Evolutionary conservation across 2,329 filamentous ascomycete species (phyloP), one percentile per base, ranked within the genome.

Genomic region (Ophiostoma pallidulum): DNA sequence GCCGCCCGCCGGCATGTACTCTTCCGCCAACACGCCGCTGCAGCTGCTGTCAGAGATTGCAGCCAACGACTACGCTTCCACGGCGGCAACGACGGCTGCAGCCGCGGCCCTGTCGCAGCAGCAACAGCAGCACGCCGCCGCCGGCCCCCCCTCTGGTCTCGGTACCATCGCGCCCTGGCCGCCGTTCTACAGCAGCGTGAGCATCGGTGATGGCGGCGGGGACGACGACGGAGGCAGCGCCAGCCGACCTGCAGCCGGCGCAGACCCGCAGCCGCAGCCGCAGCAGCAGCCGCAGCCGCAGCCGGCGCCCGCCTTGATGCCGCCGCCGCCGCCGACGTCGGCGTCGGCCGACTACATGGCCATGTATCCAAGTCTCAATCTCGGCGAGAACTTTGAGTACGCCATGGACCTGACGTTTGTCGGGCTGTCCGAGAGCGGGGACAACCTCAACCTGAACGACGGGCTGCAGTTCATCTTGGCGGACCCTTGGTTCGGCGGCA

Each of bases 41-140:
- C 72, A 78, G 45, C 64, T 78, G 20, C 67, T 78, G 7, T 78
- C 75, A 32, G 75, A 78, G 54, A 70, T 78, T 29, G 74, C 74
- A n/a, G 72, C 70, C 29, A 68, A 70, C 42, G 66, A 69, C 37
- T 60, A 59, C 24, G 50, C 56, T 3, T 24, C 43, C n/a, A 53
- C 53, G 29, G 55, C 50, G 28, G 45, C 52, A 22, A 47, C 47
- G 47, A 38, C 53, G 33, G 38, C 48, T 41, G 37, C 50, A 37
- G 54, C 49, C 52, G 55, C 50, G 41, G 55, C 49, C 52, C 55
- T 52, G 49, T 57, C 53, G 55, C 52, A 48, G 56, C 57, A 32
- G 55, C 44, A 55, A 53, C 36, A 53, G 59, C 60, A 55, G 33
- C 38, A 46, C n/a, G 2, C 32, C 57, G 7, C 62, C 66, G 36